Conservation (phyloP, 345 rosid genomes). For the Salix caprea region DNA sequence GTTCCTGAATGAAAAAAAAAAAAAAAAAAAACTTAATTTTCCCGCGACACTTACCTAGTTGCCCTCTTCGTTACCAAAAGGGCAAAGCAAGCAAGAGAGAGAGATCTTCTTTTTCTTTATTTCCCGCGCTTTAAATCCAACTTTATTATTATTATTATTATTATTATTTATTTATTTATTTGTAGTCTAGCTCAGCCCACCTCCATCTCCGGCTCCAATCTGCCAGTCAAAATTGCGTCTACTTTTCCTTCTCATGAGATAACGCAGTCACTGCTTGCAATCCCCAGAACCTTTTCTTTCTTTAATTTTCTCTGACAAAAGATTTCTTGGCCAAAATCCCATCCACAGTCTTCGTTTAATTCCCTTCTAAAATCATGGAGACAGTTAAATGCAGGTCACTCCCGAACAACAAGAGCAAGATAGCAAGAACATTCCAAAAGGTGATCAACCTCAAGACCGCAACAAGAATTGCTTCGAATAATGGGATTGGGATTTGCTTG, state of each 20-base stretch:
- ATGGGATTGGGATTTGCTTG: conserved; percentile 71
- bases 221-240: conserved; percentile 40
- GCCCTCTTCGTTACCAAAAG: background rate
- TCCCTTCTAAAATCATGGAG: conserved; percentile 33
- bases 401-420: conserved; percentile 39
- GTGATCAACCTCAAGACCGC: conserved; percentile 54
- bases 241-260: conserved; percentile 4
- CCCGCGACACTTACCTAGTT: background rate
- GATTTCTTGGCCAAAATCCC: conserved; percentile 8
- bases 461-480: conserved; percentile 47
- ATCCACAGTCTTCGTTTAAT: background rate
- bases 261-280: conserved; percentile 19
- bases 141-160: background rate
- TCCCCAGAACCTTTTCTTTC: conserved; percentile 7
- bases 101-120: background rate
- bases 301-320: background rate
- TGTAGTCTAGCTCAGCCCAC: background rate
- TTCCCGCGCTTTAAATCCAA: conserved; percentile 38
- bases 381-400: conserved; percentile 52
- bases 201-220: conserved; percentile 27
- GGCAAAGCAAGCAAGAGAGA: background rate
- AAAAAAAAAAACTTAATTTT: too few species aligned
- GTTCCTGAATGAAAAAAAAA: background rate
- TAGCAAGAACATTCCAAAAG: conserved; percentile 65
- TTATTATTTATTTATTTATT: background rate